phyloP scores from a whole-genome alignment of 176 grass and related monocot genomes.

The Oryza officinalis region DNA sequence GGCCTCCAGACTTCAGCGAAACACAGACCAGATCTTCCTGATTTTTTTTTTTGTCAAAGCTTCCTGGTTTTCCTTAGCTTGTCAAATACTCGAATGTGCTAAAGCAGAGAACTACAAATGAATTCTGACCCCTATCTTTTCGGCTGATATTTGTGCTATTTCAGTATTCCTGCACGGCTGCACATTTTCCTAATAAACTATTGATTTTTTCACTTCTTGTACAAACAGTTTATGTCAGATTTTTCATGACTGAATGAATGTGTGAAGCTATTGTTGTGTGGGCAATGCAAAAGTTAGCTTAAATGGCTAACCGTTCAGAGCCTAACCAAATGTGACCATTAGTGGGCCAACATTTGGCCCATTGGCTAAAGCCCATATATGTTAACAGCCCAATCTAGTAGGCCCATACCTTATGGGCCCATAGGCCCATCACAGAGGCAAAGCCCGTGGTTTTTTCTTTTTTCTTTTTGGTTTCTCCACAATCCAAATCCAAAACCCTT shows the following conservation, averaged over 20 bases:
- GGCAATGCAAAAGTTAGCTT: not conserved
- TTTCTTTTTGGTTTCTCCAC: not conserved
- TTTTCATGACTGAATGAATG: not conserved
- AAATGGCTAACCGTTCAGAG: not conserved
- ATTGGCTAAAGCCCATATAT: not conserved
- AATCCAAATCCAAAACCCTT: slow-evolving; percentile 15
- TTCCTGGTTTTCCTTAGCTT: not conserved
- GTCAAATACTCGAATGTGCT: not conserved
- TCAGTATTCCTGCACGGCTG: not conserved
- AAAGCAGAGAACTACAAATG: not conserved
- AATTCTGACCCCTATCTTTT: not conserved
- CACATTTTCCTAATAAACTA: not conserved
- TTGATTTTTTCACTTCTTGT: not conserved
- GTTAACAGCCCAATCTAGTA: not conserved
- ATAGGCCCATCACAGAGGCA: not conserved
- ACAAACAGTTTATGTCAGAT: not conserved
- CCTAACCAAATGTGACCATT: not conserved
- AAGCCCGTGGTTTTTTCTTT: not conserved
- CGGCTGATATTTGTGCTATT: not conserved
- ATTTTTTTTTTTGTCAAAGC: no score
- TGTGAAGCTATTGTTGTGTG: not conserved
- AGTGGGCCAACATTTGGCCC: not conserved
- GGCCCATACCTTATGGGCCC: not conserved
- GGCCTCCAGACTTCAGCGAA: not conserved
- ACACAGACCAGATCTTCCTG: not conserved